Percentiles rank a stretch among this genome's conserved stretches.
phyloP scores from a whole-genome alignment of 1,139 yeast genomes.

The Scheffersomyces titani region DNA sequence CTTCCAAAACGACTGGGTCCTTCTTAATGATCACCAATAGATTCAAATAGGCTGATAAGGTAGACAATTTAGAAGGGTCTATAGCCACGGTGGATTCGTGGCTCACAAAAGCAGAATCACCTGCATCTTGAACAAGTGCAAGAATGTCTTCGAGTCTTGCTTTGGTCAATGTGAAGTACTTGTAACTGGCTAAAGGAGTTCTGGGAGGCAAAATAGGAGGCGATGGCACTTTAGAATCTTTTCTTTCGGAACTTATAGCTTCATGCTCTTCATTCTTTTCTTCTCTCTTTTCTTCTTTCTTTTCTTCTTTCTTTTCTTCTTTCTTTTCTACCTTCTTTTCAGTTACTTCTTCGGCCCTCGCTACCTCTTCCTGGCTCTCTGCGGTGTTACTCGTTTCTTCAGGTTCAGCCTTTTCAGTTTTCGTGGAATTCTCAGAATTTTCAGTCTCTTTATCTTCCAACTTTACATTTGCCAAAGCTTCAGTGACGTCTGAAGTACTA shows the following conservation, averaged over 20 bases:
- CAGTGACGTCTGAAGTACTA: slow-evolving; percentile 9
- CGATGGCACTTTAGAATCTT: slow-evolving; percentile 10
- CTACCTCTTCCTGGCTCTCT: background rate
- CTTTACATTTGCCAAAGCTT: slow-evolving; percentile 4
- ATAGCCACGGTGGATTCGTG: slow-evolving; percentile 11
- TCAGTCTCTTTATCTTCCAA: slow-evolving; percentile 13
- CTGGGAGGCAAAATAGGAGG: slow-evolving; percentile 26
- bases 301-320: slow-evolving; percentile 1
- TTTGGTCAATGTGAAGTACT: slow-evolving; percentile 39
- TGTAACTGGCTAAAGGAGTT: slow-evolving; percentile 10
- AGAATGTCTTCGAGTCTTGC: slow-evolving; percentile 42
- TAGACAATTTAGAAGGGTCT: slow-evolving; percentile 35
- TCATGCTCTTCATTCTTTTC: slow-evolving; percentile 5
- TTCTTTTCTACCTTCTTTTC: background rate
- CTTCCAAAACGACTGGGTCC: slow-evolving; percentile 18
- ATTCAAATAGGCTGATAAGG: slow-evolving; percentile 56
- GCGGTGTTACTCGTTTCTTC: background rate
- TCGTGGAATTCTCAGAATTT: background rate
- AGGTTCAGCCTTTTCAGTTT: background rate
- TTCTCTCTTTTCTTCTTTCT: slow-evolving; percentile 1
- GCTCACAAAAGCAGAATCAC: slow-evolving; percentile 30
- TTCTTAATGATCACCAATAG: slow-evolving; percentile 48
- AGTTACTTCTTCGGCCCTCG: background rate
- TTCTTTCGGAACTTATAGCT: background rate
- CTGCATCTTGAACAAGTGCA: slow-evolving; percentile 33